A percentile compares a stretch with the other conserved stretches of the same genome.
These are phyloP conservation scores for Leccinum pachyderme DNA, from an alignment of 1,284 basidiomycete genomes.

Conservation along the genomic window DNA sequence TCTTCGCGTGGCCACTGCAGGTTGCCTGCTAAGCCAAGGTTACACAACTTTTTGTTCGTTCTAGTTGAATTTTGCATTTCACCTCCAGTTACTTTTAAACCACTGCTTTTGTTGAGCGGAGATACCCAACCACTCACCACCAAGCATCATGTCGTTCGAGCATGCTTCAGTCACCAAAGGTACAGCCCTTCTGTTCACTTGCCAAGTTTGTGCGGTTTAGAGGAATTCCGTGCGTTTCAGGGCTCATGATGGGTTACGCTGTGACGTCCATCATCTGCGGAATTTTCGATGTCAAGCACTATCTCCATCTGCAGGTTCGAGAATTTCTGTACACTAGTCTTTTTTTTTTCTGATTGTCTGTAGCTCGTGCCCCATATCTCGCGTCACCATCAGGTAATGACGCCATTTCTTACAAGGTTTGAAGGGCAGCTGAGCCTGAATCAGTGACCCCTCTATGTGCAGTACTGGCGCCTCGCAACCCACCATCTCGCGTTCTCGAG, in stretches of 20 bases:
- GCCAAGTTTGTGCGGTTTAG: not conserved
- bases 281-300: slow-evolving; percentile 83
- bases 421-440: slow-evolving; percentile 24
- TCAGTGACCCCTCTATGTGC: slow-evolving; percentile 17
- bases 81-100: not conserved
- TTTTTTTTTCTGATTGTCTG: slow-evolving; percentile 4
- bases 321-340: not conserved
- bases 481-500: slow-evolving; percentile 82
- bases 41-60: not conserved
- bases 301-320: slow-evolving; percentile 76
- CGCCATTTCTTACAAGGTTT: not conserved
- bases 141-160: slow-evolving; percentile 64
- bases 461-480: slow-evolving; percentile 84
- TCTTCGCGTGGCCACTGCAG: not conserved
- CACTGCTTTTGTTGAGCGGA: not conserved
- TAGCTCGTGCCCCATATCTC: slow-evolving; percentile 72
- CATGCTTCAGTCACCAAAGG: slow-evolving; percentile 80
- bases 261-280: slow-evolving; percentile 70
- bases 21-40: not conserved
- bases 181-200: slow-evolving; percentile 21
- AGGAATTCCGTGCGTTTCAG: slow-evolving; percentile 39
- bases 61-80: not conserved
- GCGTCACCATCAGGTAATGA: slow-evolving; percentile 61
- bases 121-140: not conserved
- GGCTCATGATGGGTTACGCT: slow-evolving; percentile 71